Evolutionary conservation across 345 rosid species (phyloP).

Genomic region (Draba incana): DNA sequence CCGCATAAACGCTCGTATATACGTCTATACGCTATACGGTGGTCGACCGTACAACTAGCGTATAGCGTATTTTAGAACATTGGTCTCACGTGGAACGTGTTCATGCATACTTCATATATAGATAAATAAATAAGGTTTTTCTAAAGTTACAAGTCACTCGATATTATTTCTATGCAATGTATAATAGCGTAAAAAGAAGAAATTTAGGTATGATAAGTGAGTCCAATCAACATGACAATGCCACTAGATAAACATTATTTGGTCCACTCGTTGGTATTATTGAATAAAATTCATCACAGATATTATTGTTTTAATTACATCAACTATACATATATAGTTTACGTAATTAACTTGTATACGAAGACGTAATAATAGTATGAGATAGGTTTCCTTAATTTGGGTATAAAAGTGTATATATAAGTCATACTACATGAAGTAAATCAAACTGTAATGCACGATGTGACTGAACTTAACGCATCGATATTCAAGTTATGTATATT

Average conservation of each 20-base stretch:
- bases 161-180: not conserved
- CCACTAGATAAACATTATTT: conserved; percentile 12
- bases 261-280: conserved; percentile 9
- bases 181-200: no score
- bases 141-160: not conserved
- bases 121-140: not conserved
- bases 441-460: not conserved
- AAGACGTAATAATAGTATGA: not conserved
- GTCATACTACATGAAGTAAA: not conserved
- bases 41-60: no score
- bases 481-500: conserved; percentile 4
- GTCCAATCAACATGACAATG: conserved; percentile 18
- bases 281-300: not conserved
- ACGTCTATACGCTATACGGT: no score
- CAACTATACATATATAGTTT: conserved; percentile 1
- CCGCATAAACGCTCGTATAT: no score
- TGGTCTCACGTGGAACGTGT: not conserved
- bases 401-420: not conserved
- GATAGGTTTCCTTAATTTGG: not conserved
- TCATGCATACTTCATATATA: not conserved
- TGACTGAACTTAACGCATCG: not conserved
- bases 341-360: conserved; percentile 19
- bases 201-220: not conserved
- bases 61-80: no score
- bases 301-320: not conserved